Base-by-base conservation (phyloP, 2,329 filamentous ascomycete species). In the Aspergillus versicolor region DNA sequence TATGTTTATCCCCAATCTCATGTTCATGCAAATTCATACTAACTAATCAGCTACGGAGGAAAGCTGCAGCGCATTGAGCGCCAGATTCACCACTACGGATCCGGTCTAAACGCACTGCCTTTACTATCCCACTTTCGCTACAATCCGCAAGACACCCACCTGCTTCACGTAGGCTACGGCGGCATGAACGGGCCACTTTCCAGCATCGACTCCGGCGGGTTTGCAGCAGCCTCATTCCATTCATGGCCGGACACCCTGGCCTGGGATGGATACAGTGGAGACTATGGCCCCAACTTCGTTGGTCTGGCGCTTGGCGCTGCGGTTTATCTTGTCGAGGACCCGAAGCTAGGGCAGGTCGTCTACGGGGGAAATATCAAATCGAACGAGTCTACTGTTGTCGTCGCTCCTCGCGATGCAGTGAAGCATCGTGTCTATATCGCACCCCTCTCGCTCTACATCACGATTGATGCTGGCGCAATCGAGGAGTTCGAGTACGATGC, bases 81-180 rank as follows among this genome's bases (percentile, higher is more conserved):
- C 4, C 81, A 83, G 67, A 79, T 85, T 57, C 84, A 87, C 63
- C 84, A 87, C 68, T 87, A 86, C 61, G 83, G 83, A 17, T 85
- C 82, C 0, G 81, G 76, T 0, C 79, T 86, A 5, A 86, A 86
- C 65, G 77, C 82, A 0, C 75, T 84, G 0, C 81, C 83, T 1
- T 71, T 85, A 2, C 77, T 86, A 3, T 75, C 77, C 2, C 73
- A 79, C 3, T 86, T 81, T 68, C 79, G 81, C 42, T 65, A 73
- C 47, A 65, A 79, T 34, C 73, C 81, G 0, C 65, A 71, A 0
- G 78, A 82, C 61, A 68, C 77, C 6, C 81, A 86, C 56, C 72
- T 81, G 2, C 72, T 86, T 2, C 78, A 81, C 3, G 76, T 82
- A 0, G 84, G 81, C 1, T 85, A 81, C 62, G 83, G 78, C 3